Evolutionary conservation across 2,329 filamentous ascomycete species (phyloP).

Genomic region (Talaromyces marneffei): DNA sequence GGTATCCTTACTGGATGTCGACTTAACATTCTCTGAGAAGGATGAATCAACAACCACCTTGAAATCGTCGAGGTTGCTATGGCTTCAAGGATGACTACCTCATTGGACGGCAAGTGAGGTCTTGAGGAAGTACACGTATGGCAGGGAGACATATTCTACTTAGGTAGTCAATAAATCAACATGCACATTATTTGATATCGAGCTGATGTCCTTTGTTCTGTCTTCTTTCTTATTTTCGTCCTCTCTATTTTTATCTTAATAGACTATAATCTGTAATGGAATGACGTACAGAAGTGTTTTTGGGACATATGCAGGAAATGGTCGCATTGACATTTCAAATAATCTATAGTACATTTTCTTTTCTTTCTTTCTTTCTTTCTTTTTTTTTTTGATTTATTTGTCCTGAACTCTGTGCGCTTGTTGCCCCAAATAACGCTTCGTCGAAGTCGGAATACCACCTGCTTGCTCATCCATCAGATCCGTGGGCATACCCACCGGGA

Average conservation of each 20-base stretch:
- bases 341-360: conserved; percentile 4
- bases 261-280: no score
- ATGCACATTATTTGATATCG: not conserved
- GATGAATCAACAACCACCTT: not conserved
- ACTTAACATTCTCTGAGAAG: not conserved
- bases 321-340: not conserved
- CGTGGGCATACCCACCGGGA: conserved; percentile 17
- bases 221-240: no score
- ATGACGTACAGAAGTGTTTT: no score
- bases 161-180: not conserved
- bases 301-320: not conserved
- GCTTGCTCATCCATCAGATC: conserved; percentile 12
- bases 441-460: conserved; percentile 10
- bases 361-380: no score
- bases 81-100: not conserved
- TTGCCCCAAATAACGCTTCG: conserved; percentile 4
- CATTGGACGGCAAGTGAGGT: not conserved
- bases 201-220: no score
- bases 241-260: not conserved
- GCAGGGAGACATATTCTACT: not conserved
- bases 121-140: not conserved
- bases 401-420: not conserved
- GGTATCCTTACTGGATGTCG: not conserved
- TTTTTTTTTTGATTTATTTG: not conserved
- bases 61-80: not conserved